Evolutionary conservation across 805 yeast genomes (phyloP), one percentile per base, ranked within the genome.

Genomic region (Myxozyma neotropica): DNA sequence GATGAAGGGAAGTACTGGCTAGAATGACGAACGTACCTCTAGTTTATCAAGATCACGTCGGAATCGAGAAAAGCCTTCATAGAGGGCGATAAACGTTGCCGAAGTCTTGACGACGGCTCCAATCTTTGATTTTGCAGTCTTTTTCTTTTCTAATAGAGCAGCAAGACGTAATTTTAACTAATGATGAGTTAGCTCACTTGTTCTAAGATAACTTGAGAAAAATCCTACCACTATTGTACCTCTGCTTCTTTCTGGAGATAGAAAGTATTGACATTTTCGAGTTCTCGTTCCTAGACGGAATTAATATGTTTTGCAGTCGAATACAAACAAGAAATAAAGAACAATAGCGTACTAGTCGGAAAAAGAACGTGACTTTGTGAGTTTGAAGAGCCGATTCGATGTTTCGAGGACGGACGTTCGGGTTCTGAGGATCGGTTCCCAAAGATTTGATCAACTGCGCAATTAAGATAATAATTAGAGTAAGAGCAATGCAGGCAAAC

Each of bases 191-290:
- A 5, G 36, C 4, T 27, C 4, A 26, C 12, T n/a, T 8, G 12
- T 4, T 24, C 1, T 8, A 46, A 24, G 31, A 19, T 24, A 10
- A 24, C 8, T 17, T n/a, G n/a, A n/a, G n/a, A n/a, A n/a, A n/a
- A n/a, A n/a, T n/a, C n/a, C n/a, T n/a, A n/a, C n/a, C n/a, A n/a
- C n/a, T 6, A 19, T 8, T 46, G 3, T 42, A 61, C 64, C 55
- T 91, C 95, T 2, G 94, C 85, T 73, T 94, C 98, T 71, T 91
- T 93, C 70, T 89, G 95, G 44, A 91, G 75, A 72, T 94, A 94
- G 72, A 89, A 93, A n/a, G 84, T 80, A 73, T 95, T 93, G 57
- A 94, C 97, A 72, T 93, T 94, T 70, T 94, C 99, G 67, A 94
- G 79, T 71, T 94, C 99, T 70, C 99, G 83, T 71, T 94, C 99